Base-by-base conservation (phyloP, 192 early-diverging fungal genomes). In the Coemansia sp. region DNA sequence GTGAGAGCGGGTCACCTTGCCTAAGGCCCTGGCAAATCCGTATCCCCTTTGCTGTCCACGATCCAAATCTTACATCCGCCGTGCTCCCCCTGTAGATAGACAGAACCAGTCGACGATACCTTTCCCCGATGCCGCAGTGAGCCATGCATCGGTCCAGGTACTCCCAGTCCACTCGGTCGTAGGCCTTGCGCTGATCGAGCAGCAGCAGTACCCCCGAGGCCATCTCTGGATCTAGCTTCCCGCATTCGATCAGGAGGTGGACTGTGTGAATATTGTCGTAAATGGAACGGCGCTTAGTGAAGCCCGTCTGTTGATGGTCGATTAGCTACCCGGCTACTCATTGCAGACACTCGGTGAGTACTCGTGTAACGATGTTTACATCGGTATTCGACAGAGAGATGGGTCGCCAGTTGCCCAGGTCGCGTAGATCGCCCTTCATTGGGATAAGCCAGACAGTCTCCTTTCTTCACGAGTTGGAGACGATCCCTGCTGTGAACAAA, bases 161-260 rank as follows among this genome's bases (percentile, higher is more conserved):
- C n/a, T n/a, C n/a, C 31, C 67, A 62, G 33, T 69, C 60, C 12
- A 69, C 67, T 3, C 41, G 36, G 21, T 69, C 52, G n/a, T 69
- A 68, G 3, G 59, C 66, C 20, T 62, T 57, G 1, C 37, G n/a
- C 28, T 68, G 66, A 37, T 61, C 59, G 2, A 62, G 59, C 26
- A 68, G 6, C 4, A 62, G 57, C 6, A 67, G 2, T 11, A 6
- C n/a, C 0, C 14, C 16, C 0, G 3, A 43, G 16, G 16, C 42
- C n/a, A 43, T 1, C 4, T 0, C 23, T 16, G 50, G 63, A 7
- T 56, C 63, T 0, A 41, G 20, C n/a, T 28, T 20, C 11, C 63
- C 37, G 35, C 58, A 59, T 60, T 43, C 3, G 42, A 64, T 36
- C 4, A 47, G 21, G 47, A 55, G 35, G 20, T 64, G 47, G 6